Percentiles rank a stretch among this genome's conserved stretches.
Conservation (phyloP, 768 basidiomycete genomes). For the Glaciozyma martinii region DNA sequence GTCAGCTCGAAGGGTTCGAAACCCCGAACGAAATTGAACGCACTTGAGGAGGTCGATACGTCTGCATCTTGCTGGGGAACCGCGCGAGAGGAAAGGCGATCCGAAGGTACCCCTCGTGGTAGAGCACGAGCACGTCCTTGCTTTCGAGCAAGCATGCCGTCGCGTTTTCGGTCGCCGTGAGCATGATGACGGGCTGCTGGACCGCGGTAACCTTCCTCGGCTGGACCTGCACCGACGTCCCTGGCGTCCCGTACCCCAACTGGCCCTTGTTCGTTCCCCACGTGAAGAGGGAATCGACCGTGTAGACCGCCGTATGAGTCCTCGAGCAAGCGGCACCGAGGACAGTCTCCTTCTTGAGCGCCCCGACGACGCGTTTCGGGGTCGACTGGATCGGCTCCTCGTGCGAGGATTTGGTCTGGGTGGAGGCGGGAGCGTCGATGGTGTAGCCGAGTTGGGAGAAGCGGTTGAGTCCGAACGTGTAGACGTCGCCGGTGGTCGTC, state of each 20-base stretch:
- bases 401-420: not conserved
- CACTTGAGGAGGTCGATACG: slow-evolving; percentile 68
- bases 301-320: slow-evolving; percentile 72
- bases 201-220: slow-evolving; percentile 67
- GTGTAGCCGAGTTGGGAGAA: slow-evolving; percentile 82
- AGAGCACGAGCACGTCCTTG: slow-evolving; percentile 72
- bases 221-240: slow-evolving; percentile 33
- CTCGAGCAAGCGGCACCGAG: slow-evolving; percentile 78
- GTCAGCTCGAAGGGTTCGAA: not conserved
- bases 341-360: slow-evolving; percentile 68
- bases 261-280: slow-evolving; percentile 95
- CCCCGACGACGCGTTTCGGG: slow-evolving; percentile 64
- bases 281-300: slow-evolving; percentile 44
- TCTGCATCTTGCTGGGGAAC: slow-evolving; percentile 63
- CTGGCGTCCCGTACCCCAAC: slow-evolving; percentile 49
- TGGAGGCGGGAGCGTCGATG: slow-evolving; percentile 48
- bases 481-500: slow-evolving; percentile 68
- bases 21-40: not conserved
- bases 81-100: slow-evolving; percentile 71
- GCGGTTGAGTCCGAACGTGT: slow-evolving; percentile 79
- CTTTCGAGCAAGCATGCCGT: slow-evolving; percentile 70
- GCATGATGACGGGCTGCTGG: slow-evolving; percentile 56
- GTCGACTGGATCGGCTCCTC: slow-evolving; percentile 61
- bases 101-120: slow-evolving; percentile 64
- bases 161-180: slow-evolving; percentile 71